Percentiles rank a stretch among this genome's conserved stretches.
Conservation (phyloP, 2,329 filamentous ascomycete genomes). For the Ceratocystis papillata region DNA sequence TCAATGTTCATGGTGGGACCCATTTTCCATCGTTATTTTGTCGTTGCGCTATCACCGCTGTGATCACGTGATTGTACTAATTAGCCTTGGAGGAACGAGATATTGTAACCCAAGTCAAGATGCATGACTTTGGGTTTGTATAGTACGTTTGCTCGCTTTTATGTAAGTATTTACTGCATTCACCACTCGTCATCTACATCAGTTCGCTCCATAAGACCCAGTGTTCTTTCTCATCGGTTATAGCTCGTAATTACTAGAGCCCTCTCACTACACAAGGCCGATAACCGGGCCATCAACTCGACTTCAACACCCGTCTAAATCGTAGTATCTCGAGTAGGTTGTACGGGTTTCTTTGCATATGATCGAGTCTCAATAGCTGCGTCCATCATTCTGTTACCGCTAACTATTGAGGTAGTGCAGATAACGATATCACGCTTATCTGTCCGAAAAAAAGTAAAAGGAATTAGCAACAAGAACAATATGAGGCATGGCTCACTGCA, state of each 20-base stretch:
- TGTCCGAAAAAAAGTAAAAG: constrained; percentile 29
- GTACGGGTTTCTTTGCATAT: constrained; percentile 39
- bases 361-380: constrained; percentile 64
- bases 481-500: constrained; percentile 15
- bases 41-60: constrained; percentile 1
- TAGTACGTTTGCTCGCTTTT: too few species aligned
- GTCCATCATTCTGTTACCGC: constrained; percentile 79
- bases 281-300: not conserved
- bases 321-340: constrained; percentile 4
- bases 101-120: not conserved
- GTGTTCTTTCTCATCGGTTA: not conserved
- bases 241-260: not conserved
- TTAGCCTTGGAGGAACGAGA: not conserved
- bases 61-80: not conserved
- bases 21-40: constrained; percentile 3
- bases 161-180: too few species aligned
- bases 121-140: too few species aligned
- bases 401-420: constrained; percentile 84
- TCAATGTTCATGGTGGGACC: constrained; percentile 1
- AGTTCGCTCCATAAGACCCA: too few species aligned
- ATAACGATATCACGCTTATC: constrained; percentile 75
- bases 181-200: too few species aligned
- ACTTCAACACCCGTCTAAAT: not conserved
- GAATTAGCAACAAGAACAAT: not conserved
- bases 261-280: not conserved